Percentiles rank a stretch among this genome's conserved stretches.
phyloP scores from a whole-genome alignment of 257 asterid genomes.

The Plantago elongata region DNA sequence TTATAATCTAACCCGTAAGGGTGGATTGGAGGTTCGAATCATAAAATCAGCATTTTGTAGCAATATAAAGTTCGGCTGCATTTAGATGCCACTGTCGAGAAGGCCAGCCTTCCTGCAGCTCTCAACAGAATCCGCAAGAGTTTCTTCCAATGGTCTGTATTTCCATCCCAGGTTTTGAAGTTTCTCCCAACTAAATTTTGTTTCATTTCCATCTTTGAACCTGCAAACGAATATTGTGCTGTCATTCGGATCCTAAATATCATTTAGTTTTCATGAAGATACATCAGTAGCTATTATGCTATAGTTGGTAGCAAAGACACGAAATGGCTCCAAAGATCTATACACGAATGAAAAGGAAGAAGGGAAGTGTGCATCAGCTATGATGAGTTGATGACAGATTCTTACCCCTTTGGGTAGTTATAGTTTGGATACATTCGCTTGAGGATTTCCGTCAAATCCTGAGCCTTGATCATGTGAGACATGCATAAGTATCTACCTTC shows the following conservation, averaged over 20 bases:
- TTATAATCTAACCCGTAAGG: too few relatives aligned
- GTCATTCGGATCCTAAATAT: background rate
- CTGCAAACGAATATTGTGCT: constrained; percentile 27
- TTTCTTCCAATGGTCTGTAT: constrained; percentile 52
- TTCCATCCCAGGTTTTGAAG: constrained; percentile 68
- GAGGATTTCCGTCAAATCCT: constrained; percentile 42
- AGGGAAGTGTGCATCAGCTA: background rate
- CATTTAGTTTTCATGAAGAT: background rate
- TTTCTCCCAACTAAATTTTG: constrained; percentile 38
- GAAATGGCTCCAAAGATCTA: too few relatives aligned
- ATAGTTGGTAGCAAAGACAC: too few relatives aligned
- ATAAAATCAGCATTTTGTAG: too few relatives aligned
- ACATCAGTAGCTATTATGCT: too few relatives aligned
- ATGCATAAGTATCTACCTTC: constrained; percentile 71
- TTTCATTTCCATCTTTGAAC: constrained; percentile 33
- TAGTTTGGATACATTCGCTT: constrained; percentile 47
- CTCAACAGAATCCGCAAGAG: constrained; percentile 58
- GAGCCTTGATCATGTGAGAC: constrained; percentile 28
- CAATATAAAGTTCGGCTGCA: background rate
- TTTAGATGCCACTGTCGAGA: constrained; percentile 11
- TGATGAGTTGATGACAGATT: background rate
- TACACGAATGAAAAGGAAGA: background rate
- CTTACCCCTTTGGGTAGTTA: constrained; percentile 68
- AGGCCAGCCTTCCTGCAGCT: constrained; percentile 48
- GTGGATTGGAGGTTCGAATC: too few relatives aligned